Conservation (phyloP, 2,329 filamentous ascomycete species). For the Ophiocordyceps camponoti-rufipedis region DNA sequence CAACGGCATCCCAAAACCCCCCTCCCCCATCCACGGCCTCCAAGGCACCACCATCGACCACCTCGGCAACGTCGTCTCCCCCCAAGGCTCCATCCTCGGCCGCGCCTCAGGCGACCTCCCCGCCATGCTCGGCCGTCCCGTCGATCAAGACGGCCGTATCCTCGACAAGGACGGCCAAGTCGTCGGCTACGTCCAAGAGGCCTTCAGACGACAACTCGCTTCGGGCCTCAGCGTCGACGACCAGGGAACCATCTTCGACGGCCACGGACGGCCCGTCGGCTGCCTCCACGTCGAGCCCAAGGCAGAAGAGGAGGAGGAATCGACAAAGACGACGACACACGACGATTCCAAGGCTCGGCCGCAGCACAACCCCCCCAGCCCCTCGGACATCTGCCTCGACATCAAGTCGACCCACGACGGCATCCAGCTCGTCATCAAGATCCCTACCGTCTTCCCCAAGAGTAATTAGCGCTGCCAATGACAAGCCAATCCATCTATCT, state of each 20-base stretch:
- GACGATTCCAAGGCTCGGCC: not conserved
- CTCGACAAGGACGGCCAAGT: constrained; percentile 69
- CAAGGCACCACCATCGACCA: constrained; percentile 31
- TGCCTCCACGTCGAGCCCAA: constrained; percentile 33
- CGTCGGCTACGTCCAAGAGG: constrained; percentile 52
- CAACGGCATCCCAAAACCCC: too few relatives aligned
- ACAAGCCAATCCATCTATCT: not conserved
- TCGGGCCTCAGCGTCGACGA: constrained; percentile 35
- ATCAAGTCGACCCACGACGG: constrained; percentile 39
- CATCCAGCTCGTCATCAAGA: constrained; percentile 38
- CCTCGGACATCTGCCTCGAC: constrained; percentile 36
- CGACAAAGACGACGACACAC: too few relatives aligned
- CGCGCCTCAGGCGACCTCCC: constrained; percentile 35
- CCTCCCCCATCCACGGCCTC: constrained; percentile 12
- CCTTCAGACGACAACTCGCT: constrained; percentile 30
- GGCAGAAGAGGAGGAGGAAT: constrained; percentile 19
- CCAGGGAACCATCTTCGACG: constrained; percentile 38
- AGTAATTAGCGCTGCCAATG: constrained; percentile 3
- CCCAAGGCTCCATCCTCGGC: constrained; percentile 30
- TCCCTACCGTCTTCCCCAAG: constrained; percentile 29
- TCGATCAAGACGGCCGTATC: constrained; percentile 26
- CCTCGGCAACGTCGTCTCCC: constrained; percentile 30
- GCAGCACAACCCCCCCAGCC: constrained; percentile 13
- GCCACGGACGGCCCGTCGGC: constrained; percentile 32
- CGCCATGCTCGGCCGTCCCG: constrained; percentile 31